Conservation (phyloP, 2,329 filamentous ascomycete species). For the Hymenoscyphus linearis region DNA sequence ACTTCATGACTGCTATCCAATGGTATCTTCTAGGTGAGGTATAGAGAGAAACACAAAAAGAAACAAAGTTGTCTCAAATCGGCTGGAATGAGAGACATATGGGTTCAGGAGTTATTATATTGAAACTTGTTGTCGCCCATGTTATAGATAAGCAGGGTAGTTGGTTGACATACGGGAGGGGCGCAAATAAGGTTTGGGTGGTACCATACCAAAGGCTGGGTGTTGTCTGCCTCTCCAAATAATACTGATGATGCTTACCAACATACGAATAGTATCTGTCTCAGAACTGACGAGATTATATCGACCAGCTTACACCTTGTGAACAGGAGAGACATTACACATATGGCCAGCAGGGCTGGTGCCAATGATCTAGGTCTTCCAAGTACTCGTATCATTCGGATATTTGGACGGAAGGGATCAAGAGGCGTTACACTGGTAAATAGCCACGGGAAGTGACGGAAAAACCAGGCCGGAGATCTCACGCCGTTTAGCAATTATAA, state of each 20-base stretch:
- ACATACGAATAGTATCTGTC: background rate
- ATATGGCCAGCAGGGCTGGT: background rate
- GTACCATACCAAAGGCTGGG: background rate
- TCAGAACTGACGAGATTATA: background rate
- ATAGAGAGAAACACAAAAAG: background rate
- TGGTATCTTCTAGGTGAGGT: background rate
- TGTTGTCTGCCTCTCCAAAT: background rate
- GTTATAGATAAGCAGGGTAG: background rate
- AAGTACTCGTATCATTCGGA: background rate
- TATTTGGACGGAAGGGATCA: background rate
- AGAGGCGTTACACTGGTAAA: background rate
- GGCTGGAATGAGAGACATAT: background rate
- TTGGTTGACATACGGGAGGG: background rate
- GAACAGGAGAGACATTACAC: background rate
- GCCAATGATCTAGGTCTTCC: background rate
- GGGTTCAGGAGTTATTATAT: background rate
- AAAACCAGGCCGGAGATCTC: too few species aligned
- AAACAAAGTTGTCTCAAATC: background rate
- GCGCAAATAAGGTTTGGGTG: background rate
- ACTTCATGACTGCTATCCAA: background rate
- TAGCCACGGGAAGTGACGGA: too few species aligned
- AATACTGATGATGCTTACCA: background rate
- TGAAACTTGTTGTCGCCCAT: background rate
- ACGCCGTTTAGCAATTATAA: too few species aligned
- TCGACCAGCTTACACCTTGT: background rate